These are phyloP conservation scores for Scheffersomyces parashehatae DNA, from an alignment of 1,139 yeast species.

Conservation along the genomic window DNA sequence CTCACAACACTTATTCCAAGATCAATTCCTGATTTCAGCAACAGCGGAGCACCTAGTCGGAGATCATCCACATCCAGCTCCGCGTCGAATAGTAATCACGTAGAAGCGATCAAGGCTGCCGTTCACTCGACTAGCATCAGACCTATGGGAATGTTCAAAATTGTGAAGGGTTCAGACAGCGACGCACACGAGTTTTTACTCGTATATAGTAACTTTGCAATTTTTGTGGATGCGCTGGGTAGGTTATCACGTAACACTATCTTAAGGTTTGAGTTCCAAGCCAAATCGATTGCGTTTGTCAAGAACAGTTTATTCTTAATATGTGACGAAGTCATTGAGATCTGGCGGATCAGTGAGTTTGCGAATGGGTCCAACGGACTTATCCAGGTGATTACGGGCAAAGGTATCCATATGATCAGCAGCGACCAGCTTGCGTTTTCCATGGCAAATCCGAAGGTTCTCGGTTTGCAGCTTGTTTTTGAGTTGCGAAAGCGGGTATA, in stretches of 20 bases:
- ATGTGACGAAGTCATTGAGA: slow-evolving; percentile 71
- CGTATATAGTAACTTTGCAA: slow-evolving; percentile 73
- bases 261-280: slow-evolving; percentile 63
- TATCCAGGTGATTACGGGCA: slow-evolving; percentile 74
- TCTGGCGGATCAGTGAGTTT: slow-evolving; percentile 60
- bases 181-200: slow-evolving; percentile 42
- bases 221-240: slow-evolving; percentile 70
- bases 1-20: slow-evolving; percentile 59
- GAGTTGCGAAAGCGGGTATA: slow-evolving; percentile 8
- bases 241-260: slow-evolving; percentile 56
- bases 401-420: slow-evolving; percentile 53
- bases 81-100: slow-evolving; percentile 11
- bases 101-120: slow-evolving; percentile 35
- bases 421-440: slow-evolving; percentile 48
- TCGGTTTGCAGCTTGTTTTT: slow-evolving; percentile 62
- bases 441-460: slow-evolving; percentile 70
- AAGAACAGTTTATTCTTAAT: slow-evolving; percentile 63
- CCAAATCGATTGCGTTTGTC: slow-evolving; percentile 54
- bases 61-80: slow-evolving; percentile 12
- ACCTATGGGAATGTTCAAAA: slow-evolving; percentile 67
- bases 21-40: slow-evolving; percentile 52
- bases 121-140: slow-evolving; percentile 38
- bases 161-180: slow-evolving; percentile 48
- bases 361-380: slow-evolving; percentile 52
- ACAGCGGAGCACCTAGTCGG: slow-evolving; percentile 29